Conservation (phyloP, 2,329 filamentous ascomycete genomes). For the Fusarium tupiense region DNA sequence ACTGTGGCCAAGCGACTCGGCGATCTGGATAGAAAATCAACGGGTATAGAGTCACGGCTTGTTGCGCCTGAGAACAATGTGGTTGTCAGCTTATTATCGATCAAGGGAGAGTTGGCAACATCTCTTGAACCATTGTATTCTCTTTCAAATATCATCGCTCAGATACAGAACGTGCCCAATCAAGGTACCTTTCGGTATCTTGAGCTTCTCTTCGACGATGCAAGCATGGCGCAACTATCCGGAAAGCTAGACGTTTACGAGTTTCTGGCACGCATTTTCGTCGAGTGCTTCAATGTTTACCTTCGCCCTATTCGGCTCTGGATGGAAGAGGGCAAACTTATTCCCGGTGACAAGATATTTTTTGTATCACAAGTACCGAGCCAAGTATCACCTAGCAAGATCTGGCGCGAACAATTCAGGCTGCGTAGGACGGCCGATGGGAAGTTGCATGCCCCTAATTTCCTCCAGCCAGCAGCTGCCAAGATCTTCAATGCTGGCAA, state of each 20-base stretch:
- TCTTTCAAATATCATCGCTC: conserved; percentile 70
- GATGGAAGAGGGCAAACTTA: conserved; percentile 83
- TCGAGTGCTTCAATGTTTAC: conserved; percentile 85
- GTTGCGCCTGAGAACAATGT: conserved; percentile 62
- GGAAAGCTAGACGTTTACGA: conserved; percentile 70
- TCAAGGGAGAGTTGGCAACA: conserved; percentile 66
- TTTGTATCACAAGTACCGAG: conserved; percentile 73
- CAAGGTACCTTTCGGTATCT: conserved; percentile 75
- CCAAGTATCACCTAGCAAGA: conserved; percentile 66
- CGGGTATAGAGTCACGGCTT: conserved; percentile 68
- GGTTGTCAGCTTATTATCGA: conserved; percentile 72
- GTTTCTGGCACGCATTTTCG: conserved; percentile 75
- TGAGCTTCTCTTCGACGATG: conserved; percentile 78
- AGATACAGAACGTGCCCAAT: conserved; percentile 60
- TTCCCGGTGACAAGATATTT: conserved; percentile 73
- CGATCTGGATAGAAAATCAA: conserved; percentile 67
- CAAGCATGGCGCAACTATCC: conserved; percentile 74
- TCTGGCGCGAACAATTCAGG: conserved; percentile 82
- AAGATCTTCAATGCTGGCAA: conserved; percentile 91
- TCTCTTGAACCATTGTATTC: conserved; percentile 65
- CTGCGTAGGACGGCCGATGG: conserved; percentile 70
- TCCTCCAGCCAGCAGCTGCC: conserved; percentile 73
- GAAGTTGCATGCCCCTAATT: conserved; percentile 74
- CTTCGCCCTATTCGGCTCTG: conserved; percentile 81
- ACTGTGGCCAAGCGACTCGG: conserved; percentile 66